phyloP scores from a whole-genome alignment of 2,329 filamentous ascomycete species.

The Xylaria sp. region DNA sequence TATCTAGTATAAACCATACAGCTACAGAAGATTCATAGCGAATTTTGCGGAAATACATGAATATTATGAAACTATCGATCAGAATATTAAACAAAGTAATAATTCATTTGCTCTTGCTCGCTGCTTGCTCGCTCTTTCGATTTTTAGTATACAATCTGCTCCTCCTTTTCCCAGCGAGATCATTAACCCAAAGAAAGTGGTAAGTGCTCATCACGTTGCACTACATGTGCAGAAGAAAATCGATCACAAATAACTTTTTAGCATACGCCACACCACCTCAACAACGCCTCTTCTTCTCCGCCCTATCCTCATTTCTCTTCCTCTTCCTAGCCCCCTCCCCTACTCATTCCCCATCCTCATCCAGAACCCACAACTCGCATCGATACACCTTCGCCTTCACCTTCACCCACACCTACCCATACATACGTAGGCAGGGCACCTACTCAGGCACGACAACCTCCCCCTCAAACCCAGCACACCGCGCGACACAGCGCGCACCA shows the following conservation, averaged over 20 bases:
- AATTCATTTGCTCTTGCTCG: neutral
- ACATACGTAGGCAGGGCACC: neutral
- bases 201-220: neutral
- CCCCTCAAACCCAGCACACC: slow-evolving; percentile 36
- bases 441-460: slow-evolving; percentile 38
- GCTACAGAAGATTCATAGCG: neutral
- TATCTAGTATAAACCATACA: neutral
- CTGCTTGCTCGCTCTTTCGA: neutral
- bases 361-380: neutral
- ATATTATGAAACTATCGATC: neutral
- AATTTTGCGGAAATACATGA: neutral
- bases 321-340: no score
- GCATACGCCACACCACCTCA: neutral
- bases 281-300: no score
- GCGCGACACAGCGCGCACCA: slow-evolving; percentile 40
- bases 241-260: neutral
- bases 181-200: neutral
- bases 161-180: neutral
- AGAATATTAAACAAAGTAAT: neutral
- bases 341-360: neutral
- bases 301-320: no score
- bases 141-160: neutral
- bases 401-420: neutral
- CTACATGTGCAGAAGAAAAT: neutral
- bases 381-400: no score